A percentile compares a stretch with the other conserved stretches of the same genome.
These are phyloP conservation scores for Nyctanthes arbortristis DNA, from an alignment of 257 asterid species.

Conservation along the genomic window DNA sequence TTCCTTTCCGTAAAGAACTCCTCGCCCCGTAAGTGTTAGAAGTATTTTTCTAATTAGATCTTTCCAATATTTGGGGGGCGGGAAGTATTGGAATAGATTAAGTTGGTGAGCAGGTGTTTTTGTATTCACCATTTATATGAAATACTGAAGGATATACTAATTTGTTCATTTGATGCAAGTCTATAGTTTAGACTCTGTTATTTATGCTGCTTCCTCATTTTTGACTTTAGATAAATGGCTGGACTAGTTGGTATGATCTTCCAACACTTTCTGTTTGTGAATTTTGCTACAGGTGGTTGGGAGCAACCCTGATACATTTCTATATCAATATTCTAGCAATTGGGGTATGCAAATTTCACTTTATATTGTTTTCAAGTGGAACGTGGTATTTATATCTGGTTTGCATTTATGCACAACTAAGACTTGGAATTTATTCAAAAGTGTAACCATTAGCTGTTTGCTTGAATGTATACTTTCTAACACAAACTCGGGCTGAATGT, in stretches of 20 bases:
- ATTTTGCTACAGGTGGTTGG: slow-evolving; percentile 70
- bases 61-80: background rate
- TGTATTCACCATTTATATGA: background rate
- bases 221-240: background rate
- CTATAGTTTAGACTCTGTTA: background rate
- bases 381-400: background rate
- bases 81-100: too few relatives aligned
- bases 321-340: slow-evolving; percentile 54
- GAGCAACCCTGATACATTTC: slow-evolving; percentile 69
- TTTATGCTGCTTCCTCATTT: slow-evolving; percentile 2
- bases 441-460: background rate
- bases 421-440: background rate
- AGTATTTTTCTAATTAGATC: background rate
- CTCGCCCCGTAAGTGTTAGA: slow-evolving; percentile 61
- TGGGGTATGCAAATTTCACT: slow-evolving; percentile 46
- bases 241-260: background rate
- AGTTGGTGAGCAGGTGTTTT: background rate
- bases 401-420: slow-evolving; percentile 2
- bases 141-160: background rate
- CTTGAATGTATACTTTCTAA: background rate
- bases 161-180: background rate
- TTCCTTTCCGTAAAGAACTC: slow-evolving; percentile 71
- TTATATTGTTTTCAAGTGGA: slow-evolving; percentile 2
- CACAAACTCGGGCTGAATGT: background rate
- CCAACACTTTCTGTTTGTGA: background rate